Percentiles rank a stretch among this genome's conserved stretches.
Conservation (phyloP, 2,329 filamentous ascomycete species). For the Pseudogymnoascus sp. region DNA sequence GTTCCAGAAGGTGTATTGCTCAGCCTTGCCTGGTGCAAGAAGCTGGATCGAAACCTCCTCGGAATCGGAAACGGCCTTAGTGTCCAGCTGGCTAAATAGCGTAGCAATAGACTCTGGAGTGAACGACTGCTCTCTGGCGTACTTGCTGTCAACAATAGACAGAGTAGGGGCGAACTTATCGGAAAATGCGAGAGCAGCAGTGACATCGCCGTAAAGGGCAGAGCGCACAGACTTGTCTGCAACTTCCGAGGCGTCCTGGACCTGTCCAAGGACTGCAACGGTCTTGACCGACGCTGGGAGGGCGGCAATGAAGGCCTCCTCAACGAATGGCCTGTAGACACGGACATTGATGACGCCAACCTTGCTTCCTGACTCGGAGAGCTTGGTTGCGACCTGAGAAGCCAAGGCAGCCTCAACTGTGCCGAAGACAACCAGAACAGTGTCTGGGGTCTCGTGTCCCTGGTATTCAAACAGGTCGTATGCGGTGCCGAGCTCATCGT, state of each 20-base stretch:
- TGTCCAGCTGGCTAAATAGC: conserved; percentile 39
- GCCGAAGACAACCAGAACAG: conserved; percentile 85
- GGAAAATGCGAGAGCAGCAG: conserved; percentile 76
- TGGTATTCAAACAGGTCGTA: conserved; percentile 93
- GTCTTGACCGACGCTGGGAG: conserved; percentile 68
- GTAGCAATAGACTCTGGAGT: conserved; percentile 47
- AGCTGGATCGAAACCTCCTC: conserved; percentile 43
- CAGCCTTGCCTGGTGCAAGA: conserved; percentile 44
- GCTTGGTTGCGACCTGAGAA: conserved; percentile 66
- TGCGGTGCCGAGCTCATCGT: conserved; percentile 84
- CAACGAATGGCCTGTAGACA: conserved; percentile 88
- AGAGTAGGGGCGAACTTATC: conserved; percentile 55
- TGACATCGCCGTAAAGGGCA: conserved; percentile 82
- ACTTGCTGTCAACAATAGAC: conserved; percentile 77
- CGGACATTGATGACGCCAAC: conserved; percentile 87
- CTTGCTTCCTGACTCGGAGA: conserved; percentile 65
- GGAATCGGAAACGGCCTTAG: conserved; percentile 34
- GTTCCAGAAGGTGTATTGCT: conserved; percentile 94
- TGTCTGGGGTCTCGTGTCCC: conserved; percentile 70
- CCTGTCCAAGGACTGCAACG: conserved; percentile 83
- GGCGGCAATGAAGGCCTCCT: conserved; percentile 81
- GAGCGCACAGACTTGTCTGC: conserved; percentile 71
- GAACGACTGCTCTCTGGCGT: conserved; percentile 57
- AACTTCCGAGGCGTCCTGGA: conserved; percentile 63
- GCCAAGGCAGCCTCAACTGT: conserved; percentile 83